Percentiles rank a stretch among this genome's conserved stretches.
phyloP scores from a whole-genome alignment of 345 rosid genomes.

The Arabidopsis suecica region DNA sequence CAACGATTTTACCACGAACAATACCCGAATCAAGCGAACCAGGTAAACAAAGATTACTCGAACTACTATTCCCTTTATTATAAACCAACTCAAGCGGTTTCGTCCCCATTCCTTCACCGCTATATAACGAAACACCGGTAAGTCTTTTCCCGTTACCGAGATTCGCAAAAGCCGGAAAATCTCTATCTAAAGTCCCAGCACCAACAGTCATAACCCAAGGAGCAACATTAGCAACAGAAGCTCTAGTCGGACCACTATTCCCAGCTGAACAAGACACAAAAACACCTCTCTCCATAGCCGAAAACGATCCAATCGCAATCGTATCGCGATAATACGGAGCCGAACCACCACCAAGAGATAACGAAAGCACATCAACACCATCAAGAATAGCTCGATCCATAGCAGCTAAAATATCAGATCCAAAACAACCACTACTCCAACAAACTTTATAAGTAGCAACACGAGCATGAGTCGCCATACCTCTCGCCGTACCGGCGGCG shows the following conservation, averaged over 20 bases:
- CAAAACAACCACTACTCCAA: conserved; percentile 73
- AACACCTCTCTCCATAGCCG: conserved; percentile 82
- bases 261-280: conserved; percentile 87
- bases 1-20: conserved; percentile 75
- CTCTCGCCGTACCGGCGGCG: conserved; percentile 80
- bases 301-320: conserved; percentile 71
- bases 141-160: conserved; percentile 58
- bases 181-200: conserved; percentile 85
- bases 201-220: conserved; percentile 98
- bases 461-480: conserved; percentile 79
- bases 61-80: conserved; percentile 46
- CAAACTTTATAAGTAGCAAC: conserved; percentile 88
- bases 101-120: conserved; percentile 67
- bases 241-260: conserved; percentile 68
- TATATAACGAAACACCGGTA: conserved; percentile 75
- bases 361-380: conserved; percentile 89
- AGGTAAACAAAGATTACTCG: conserved; percentile 69
- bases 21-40: conserved; percentile 65
- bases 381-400: conserved; percentile 78
- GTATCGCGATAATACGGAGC: conserved; percentile 69
- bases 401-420: conserved; percentile 82
- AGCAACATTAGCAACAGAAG: conserved; percentile 75
- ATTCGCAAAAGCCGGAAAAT: conserved; percentile 72
- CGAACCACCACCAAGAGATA: conserved; percentile 84
- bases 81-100: conserved; percentile 63